Percentiles rank a stretch among this genome's conserved stretches.
phyloP scores from a whole-genome alignment of 2,329 filamentous ascomycete species.

The Botryotinia convoluta region DNA sequence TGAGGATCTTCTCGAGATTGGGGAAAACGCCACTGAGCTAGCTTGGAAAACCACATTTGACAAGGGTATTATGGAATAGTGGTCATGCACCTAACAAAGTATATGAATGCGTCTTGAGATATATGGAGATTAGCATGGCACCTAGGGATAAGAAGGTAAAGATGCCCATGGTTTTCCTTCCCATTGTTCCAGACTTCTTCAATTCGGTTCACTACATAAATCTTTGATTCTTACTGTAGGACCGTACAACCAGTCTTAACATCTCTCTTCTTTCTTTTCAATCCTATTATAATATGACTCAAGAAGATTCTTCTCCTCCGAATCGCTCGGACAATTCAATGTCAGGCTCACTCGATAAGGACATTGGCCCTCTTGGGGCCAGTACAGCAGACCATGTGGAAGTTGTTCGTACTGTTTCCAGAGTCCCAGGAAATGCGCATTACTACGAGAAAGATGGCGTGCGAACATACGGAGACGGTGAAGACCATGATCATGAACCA shows the following conservation, averaged over 20 bases:
- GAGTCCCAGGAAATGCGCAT: conserved; percentile 29
- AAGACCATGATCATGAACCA: conserved; percentile 47
- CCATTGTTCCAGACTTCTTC: background rate
- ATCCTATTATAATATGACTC: background rate
- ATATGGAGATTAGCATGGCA: conserved; percentile 6
- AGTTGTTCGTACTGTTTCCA: conserved; percentile 8
- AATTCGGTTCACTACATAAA: background rate
- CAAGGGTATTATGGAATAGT: background rate
- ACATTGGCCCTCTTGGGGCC: background rate
- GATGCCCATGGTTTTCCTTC: background rate
- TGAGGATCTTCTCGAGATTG: background rate
- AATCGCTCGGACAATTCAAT: conserved; percentile 23
- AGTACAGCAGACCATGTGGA: conserved; percentile 8
- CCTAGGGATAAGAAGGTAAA: conserved; percentile 4
- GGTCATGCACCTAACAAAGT: background rate
- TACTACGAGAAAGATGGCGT: conserved; percentile 38
- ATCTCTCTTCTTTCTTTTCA: background rate
- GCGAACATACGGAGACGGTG: conserved; percentile 47
- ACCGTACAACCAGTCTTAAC: background rate
- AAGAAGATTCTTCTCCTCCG: background rate
- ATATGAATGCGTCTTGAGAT: background rate
- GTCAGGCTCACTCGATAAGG: conserved; percentile 30
- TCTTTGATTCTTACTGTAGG: background rate
- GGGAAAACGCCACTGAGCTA: background rate
- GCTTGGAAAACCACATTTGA: background rate